These are phyloP conservation scores for Panaeolus cyanescens DNA, from an alignment of 768 basidiomycete species.

Conservation along the genomic window DNA sequence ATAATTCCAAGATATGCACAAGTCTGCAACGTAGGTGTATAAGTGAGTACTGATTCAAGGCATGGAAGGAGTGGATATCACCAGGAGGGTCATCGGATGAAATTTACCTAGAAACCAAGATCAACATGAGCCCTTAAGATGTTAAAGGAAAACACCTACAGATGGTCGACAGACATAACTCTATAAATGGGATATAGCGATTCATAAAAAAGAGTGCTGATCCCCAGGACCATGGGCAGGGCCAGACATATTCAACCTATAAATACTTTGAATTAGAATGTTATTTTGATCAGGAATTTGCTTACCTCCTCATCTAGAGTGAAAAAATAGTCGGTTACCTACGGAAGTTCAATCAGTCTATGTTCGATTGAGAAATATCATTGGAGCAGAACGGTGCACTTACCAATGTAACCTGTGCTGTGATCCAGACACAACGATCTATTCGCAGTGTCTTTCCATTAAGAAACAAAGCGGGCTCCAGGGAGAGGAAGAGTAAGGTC, in stretches of 20 bases:
- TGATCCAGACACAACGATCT: neutral
- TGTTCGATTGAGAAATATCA: no score
- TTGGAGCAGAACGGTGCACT: neutral
- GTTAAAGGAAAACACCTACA: neutral
- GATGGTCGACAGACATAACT: neutral
- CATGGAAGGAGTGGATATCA: neutral
- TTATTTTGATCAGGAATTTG: neutral
- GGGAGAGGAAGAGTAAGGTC: neutral
- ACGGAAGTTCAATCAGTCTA: neutral
- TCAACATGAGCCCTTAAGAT: neutral
- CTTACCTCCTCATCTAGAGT: neutral
- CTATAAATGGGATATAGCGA: conserved; percentile 5
- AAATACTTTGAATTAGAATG: neutral
- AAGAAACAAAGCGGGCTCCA: neutral
- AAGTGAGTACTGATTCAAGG: no score
- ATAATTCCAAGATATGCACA: neutral
- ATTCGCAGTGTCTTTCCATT: neutral
- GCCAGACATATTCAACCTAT: conserved; percentile 15
- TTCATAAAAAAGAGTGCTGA: conserved; percentile 12
- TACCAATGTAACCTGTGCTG: neutral
- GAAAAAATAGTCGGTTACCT: neutral
- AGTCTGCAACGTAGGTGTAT: no score
- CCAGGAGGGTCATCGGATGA: neutral
- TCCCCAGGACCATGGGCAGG: conserved; percentile 12
- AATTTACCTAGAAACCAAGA: neutral